Base-by-base conservation (phyloP, 768 basidiomycete species). In the Pleurotus cornucopiae region DNA sequence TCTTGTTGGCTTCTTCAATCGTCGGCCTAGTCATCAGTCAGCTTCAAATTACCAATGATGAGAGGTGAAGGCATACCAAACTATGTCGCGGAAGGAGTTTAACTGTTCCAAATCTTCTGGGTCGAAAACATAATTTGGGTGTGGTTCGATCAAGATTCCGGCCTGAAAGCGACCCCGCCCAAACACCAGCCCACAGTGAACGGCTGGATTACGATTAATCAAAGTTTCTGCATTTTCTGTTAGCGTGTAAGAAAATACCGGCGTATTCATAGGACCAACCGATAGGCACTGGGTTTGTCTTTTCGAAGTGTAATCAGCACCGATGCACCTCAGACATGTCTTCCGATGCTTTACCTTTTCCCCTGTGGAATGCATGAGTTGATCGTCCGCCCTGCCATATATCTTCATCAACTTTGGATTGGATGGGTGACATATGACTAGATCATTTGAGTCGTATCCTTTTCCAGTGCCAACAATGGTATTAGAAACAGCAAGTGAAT, bases 371-470 rank as follows among this genome's bases (percentile, higher is more conserved):
- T 74, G 67, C 63, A 74, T 72, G 40, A 80, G 73, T 60, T 78
- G 77, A 55, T 80, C 78, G 55, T 79, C 78, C 6, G 62, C 65
- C 13, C 80, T 67, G 2, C 79, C 77, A 47, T 64, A 69, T 1
- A 79, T 60, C 52, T 64, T 72, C 66, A 69, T 78, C 25, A 69
- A 58, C 1, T 63, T 62, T 1, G 62, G 64, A 16, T 73, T 71
- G 0, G 67, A 68, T 4, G 78, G 76, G 60, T 81, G 77, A 5
- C 62, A 70, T 20, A 69, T 45, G 9, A 80, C 51, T 0, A 79
- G 66, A 55, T 78, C 78, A 34, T 64, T 69, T 0, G 75, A 76
- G 16, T 72, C 68, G 56, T 73, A 77, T 1, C 67, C 71, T 4
- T 60, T 57, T 11, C 68, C 71, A 41, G 39, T n/a, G 16, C 72